phyloP scores from a whole-genome alignment of 169 alveolate genomes.

The Babesia caballi region DNA sequence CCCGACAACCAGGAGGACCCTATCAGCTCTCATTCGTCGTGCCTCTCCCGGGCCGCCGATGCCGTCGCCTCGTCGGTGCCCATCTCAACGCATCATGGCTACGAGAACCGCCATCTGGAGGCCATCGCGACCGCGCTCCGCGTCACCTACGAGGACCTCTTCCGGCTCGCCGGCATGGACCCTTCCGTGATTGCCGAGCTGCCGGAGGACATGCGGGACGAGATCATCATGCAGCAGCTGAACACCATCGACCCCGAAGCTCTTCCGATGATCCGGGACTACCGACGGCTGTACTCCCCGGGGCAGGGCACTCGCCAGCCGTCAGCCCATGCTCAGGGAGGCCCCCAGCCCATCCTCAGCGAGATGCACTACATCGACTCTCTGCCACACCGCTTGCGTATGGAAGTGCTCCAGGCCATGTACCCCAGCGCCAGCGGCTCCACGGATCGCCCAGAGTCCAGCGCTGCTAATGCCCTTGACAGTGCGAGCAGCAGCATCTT shows the following conservation, averaged over 20 bases:
- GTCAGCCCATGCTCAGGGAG: background rate
- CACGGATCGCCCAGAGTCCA: background rate
- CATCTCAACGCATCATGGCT: no score
- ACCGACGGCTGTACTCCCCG: background rate
- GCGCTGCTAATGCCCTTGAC: background rate
- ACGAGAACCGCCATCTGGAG: conserved; percentile 26
- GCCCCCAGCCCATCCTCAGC: background rate
- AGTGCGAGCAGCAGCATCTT: background rate
- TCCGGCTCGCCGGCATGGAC: conserved; percentile 55
- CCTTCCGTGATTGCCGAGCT: conserved; percentile 56
- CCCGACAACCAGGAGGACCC: background rate
- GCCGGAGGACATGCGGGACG: conserved; percentile 60
- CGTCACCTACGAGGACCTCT: conserved; percentile 28
- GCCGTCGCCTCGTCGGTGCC: background rate
- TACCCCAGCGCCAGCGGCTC: background rate
- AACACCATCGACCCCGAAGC: conserved; percentile 37
- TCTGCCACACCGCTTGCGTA: conserved; percentile 38
- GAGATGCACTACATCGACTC: conserved; percentile 37
- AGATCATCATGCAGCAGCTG: conserved; percentile 55
- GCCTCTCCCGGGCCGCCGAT: background rate
- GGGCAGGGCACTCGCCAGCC: background rate
- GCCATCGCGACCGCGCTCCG: conserved; percentile 46
- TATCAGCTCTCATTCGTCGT: background rate
- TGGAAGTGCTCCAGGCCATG: conserved; percentile 16
- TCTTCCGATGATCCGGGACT: conserved; percentile 16